Evolutionary conservation across 2,329 filamentous ascomycete species (phyloP).

Genomic region (Capronia americana): DNA sequence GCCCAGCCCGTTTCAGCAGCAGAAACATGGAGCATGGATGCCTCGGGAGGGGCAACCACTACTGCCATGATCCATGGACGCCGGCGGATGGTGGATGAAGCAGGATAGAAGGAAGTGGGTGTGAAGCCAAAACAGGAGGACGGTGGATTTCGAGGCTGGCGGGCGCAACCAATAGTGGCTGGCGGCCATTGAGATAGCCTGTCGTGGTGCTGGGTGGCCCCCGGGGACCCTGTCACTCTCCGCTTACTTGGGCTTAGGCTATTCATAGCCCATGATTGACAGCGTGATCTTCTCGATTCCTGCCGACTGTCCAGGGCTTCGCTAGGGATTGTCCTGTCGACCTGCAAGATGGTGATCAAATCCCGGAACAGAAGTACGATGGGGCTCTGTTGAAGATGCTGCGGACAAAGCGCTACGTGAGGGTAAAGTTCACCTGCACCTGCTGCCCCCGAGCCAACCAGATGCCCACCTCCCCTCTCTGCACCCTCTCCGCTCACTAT

Average conservation of each 20-base stretch:
- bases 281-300: background rate
- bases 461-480: conserved; percentile 14
- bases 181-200: conserved; percentile 14
- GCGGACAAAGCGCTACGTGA: background rate
- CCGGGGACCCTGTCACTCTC: conserved; percentile 10
- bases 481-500: conserved; percentile 15
- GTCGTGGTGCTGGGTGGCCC: background rate
- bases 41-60: conserved; percentile 5
- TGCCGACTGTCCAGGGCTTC: background rate
- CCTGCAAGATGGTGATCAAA: background rate
- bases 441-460: conserved; percentile 7
- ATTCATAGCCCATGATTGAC: conserved; percentile 6
- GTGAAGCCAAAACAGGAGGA: conserved; percentile 26
- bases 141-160: conserved; percentile 22
- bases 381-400: background rate
- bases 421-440: background rate
- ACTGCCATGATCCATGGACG: conserved; percentile 3
- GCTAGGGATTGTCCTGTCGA: conserved; percentile 1
- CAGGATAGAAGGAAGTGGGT: conserved; percentile 9
- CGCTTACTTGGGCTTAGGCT: conserved; percentile 5
- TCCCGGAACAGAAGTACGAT: background rate
- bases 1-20: conserved; percentile 16
- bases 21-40: conserved; percentile 13
- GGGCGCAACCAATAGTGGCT: conserved; percentile 13
- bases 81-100: conserved; percentile 7